Evolutionary conservation across 306 rosid genomes (phyloP), one percentile per base, ranked within the genome.

Genomic region (Acmispon strigosus): DNA sequence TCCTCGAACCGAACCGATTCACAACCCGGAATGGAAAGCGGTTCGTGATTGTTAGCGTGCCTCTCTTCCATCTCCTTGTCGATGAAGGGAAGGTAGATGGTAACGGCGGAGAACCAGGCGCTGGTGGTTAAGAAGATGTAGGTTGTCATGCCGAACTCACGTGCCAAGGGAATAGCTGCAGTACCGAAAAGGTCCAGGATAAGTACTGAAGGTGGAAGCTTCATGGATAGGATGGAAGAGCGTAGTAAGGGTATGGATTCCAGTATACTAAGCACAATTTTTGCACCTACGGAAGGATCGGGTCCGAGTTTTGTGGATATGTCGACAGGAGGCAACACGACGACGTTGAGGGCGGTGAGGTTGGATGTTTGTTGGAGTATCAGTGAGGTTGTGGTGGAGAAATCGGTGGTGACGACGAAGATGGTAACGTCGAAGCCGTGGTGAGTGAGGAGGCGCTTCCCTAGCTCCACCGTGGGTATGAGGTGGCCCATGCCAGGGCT

Each of bases 151-250:
- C 29, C 70, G 2, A 86, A 20, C 12, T 86, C 96, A 4, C 83
- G 83, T 11, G 84, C 85, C 52, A 89, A 55, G 10, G 76, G 78
- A 7, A 89, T 37, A 15, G 82, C 78, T 4, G n/a, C 29, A 1
- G 82, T 52, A 2, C 96, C 81, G 17, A 86, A 89, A 1, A 83
- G 2, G 57, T 89, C 96, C 0, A 86, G 85, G 15, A 89, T 65
- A n/a, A 89, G 87, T 36, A 43, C 27, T 0, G 82, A 44, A 0
- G 88, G 92, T 17, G 63, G 75, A 54, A 14, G 24, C 2, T 4
- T 43, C 57, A 68, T 34, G 62, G 82, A 72, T 10, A 15, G 0
- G 9, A 83, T 29, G 2, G 62, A 16, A 15, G 83, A 78, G 2
- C 54, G 81, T 7, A 83, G 43, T 41, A 50, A 64, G 5, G 83